A percentile compares a stretch with the other conserved stretches of the same genome.
Evolutionary conservation across 768 basidiomycete species (phyloP).

Genomic region (Leccinum subgranulosum): DNA sequence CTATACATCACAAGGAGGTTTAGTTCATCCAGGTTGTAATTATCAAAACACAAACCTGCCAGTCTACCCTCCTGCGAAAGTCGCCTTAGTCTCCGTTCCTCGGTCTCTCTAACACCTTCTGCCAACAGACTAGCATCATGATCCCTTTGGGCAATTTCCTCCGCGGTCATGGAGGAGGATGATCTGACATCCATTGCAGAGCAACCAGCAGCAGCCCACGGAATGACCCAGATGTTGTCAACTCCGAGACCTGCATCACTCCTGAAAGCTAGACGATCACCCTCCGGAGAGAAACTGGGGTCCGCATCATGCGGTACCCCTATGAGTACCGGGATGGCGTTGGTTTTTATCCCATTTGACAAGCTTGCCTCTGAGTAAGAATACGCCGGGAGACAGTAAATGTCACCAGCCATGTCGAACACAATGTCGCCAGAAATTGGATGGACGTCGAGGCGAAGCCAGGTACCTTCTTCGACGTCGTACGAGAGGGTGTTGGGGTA

Average conservation of each 20-base stretch:
- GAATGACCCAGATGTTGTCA: conserved; percentile 71
- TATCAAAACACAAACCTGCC: conserved; percentile 32
- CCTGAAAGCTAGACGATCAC: conserved; percentile 61
- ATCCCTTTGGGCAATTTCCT: conserved; percentile 36
- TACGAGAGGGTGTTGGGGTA: conserved; percentile 64
- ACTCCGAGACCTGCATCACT: conserved; percentile 72
- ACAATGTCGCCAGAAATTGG: conserved; percentile 67
- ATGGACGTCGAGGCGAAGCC: conserved; percentile 72
- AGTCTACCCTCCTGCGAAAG: conserved; percentile 57
- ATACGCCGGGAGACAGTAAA: conserved; percentile 62
- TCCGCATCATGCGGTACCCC: conserved; percentile 72
- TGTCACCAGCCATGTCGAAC: conserved; percentile 72
- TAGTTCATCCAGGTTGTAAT: conserved; percentile 1
- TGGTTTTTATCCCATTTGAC: conserved; percentile 23
- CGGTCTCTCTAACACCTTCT: conserved; percentile 49
- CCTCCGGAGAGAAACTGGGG: conserved; percentile 68
- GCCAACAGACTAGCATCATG: conserved; percentile 47
- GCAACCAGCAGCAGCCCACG: conserved; percentile 58
- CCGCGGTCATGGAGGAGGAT: conserved; percentile 29
- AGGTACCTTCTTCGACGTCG: conserved; percentile 71
- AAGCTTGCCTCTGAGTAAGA: conserved; percentile 33
- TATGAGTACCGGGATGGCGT: conserved; percentile 56
- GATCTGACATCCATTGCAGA: conserved; percentile 53
- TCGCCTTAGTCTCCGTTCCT: conserved; percentile 43
- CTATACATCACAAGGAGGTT: conserved; percentile 20